A percentile compares a stretch with the other conserved stretches of the same genome.
These are phyloP conservation scores for Trametes meyenii DNA, from an alignment of 768 basidiomycete species.

Conservation along the genomic window DNA sequence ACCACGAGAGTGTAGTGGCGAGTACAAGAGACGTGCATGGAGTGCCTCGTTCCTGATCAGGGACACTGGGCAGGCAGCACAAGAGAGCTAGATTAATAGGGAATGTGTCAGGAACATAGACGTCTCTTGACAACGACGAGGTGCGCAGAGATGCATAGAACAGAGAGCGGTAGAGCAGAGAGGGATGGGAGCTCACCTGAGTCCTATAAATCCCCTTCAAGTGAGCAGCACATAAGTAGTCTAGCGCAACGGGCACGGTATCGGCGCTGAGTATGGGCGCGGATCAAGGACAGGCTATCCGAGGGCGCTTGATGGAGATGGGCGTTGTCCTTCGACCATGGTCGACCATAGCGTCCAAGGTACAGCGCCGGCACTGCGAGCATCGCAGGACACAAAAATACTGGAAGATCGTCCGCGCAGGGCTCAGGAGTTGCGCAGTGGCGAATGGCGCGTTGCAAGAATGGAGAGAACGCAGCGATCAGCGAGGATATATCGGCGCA, in stretches of 20 bases:
- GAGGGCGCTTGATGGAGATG: conserved; percentile 10
- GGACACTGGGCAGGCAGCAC: background rate
- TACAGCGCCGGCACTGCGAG: background rate
- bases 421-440: background rate
- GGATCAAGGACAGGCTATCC: conserved; percentile 22
- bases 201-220: background rate
- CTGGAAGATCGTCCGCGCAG: background rate
- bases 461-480: conserved; percentile 6
- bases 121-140: background rate
- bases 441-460: conserved; percentile 6
- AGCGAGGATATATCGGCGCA: conserved; percentile 8
- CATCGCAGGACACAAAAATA: background rate
- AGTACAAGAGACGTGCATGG: background rate
- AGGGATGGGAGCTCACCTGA: background rate
- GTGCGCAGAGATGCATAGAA: too few species aligned
- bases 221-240: background rate
- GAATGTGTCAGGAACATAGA: background rate
- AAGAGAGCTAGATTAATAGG: background rate
- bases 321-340: background rate
- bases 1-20: background rate
- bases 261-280: conserved; percentile 8
- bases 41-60: background rate
- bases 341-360: background rate
- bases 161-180: background rate
- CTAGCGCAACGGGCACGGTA: background rate